A percentile compares a stretch with the other conserved stretches of the same genome.
Conservation (phyloP, 2,329 filamentous ascomycete species). For the Aspergillus uvarum region DNA sequence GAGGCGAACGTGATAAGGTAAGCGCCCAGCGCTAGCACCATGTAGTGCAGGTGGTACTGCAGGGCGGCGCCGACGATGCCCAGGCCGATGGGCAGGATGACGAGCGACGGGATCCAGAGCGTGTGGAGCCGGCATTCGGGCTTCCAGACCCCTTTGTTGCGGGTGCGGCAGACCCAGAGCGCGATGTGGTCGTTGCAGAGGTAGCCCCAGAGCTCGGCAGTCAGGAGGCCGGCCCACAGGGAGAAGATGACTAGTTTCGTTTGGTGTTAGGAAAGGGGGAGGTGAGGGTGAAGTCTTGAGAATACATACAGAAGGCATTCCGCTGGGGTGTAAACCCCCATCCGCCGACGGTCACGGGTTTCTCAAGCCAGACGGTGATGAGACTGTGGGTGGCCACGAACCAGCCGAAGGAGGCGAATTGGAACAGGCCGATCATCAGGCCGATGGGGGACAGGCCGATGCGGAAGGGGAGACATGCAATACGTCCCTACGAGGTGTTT, state of each 20-base stretch:
- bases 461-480: not conserved
- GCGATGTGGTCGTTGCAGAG: conserved; percentile 2
- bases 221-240: not conserved
- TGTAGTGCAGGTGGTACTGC: conserved; percentile 1
- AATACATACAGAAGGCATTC: not conserved
- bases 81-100: not conserved
- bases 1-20: conserved; percentile 4
- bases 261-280: not conserved
- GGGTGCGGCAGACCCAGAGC: not conserved
- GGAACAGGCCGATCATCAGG: not conserved
- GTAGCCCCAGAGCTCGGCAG: conserved; percentile 1
- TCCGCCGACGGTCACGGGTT: not conserved
- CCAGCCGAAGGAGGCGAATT: not conserved
- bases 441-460: not conserved
- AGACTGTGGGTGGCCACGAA: conserved; percentile 1
- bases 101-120: not conserved
- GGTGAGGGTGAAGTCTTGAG: not conserved
- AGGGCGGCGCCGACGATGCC: not conserved
- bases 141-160: not conserved
- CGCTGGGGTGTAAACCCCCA: not conserved
- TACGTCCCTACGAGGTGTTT: not conserved
- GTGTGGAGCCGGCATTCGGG: not conserved
- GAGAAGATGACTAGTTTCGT: not conserved
- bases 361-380: not conserved
- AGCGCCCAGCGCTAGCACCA: not conserved